Conservation (phyloP, 352 stramenopile species). For the Globisporangium carolinianum region DNA sequence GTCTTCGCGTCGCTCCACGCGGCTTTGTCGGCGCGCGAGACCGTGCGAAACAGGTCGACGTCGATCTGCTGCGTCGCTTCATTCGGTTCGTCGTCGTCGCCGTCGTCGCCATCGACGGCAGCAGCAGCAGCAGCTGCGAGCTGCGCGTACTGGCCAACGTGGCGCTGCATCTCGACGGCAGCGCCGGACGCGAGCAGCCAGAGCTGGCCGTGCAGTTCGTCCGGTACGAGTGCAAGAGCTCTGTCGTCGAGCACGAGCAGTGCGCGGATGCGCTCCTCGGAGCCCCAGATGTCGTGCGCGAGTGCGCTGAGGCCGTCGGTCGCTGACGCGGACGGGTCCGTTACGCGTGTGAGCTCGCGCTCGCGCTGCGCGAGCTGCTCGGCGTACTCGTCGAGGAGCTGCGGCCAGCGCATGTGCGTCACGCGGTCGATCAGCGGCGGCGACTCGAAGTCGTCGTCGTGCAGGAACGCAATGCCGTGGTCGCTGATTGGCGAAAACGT, state of each 20-base stretch:
- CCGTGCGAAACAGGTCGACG: constrained; percentile 73
- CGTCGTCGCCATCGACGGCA: constrained; percentile 33
- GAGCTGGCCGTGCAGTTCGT: constrained; percentile 67
- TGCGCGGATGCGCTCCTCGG: constrained; percentile 73
- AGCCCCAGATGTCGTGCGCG: constrained; percentile 71
- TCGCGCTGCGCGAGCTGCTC: constrained; percentile 52
- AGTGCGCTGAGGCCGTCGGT: constrained; percentile 55
- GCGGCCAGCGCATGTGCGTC: constrained; percentile 55
- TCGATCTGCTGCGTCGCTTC: constrained; percentile 81
- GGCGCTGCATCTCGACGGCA: constrained; percentile 51
- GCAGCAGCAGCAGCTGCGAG: constrained; percentile 17
- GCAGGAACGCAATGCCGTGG: constrained; percentile 29
- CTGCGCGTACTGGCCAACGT: constrained; percentile 46
- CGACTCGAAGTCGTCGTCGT: constrained; percentile 36
- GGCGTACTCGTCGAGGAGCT: constrained; percentile 60
- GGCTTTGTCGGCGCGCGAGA: constrained; percentile 52
- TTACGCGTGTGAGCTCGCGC: constrained; percentile 22
- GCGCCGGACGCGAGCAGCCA: constrained; percentile 79
- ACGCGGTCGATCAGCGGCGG: constrained; percentile 36
- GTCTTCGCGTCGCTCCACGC: constrained; percentile 64
- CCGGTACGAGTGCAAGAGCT: constrained; percentile 42
- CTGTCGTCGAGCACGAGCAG: constrained; percentile 57
- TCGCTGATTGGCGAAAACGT: constrained; percentile 40
- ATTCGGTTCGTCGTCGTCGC: not conserved
- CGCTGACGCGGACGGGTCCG: constrained; percentile 17